These are phyloP conservation scores for Collybia mongolica DNA, from an alignment of 768 basidiomycete genomes.

Conservation along the genomic window DNA sequence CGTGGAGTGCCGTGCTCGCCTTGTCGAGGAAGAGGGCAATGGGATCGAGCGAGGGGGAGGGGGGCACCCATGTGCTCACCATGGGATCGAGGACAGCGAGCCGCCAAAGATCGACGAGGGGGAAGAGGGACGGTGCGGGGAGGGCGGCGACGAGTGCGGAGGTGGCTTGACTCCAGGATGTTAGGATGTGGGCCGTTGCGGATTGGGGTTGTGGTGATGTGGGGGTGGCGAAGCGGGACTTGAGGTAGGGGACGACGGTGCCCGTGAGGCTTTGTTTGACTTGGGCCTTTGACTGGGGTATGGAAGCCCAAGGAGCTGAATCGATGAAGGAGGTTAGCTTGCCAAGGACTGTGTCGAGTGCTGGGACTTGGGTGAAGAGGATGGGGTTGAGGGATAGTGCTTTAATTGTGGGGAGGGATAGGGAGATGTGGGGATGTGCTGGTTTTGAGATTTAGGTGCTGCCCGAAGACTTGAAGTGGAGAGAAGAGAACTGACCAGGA, in stretches of 20 bases:
- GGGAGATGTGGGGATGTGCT: constrained; percentile 76
- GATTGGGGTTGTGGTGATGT: constrained; percentile 20
- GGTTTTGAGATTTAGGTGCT: background rate
- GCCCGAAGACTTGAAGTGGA: background rate
- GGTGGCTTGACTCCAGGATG: constrained; percentile 49
- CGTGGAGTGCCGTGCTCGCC: constrained; percentile 9
- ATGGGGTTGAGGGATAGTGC: constrained; percentile 72
- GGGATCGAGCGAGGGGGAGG: constrained; percentile 35
- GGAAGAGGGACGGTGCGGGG: constrained; percentile 63
- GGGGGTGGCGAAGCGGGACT: constrained; percentile 46
- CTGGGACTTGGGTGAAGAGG: constrained; percentile 70
- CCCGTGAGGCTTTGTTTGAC: constrained; percentile 50
- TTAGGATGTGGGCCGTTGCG: constrained; percentile 37
- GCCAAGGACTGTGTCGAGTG: constrained; percentile 56
- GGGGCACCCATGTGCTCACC: constrained; percentile 50
- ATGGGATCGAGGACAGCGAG: constrained; percentile 67
- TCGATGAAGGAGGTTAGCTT: constrained; percentile 71
- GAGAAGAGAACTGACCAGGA: constrained; percentile 66
- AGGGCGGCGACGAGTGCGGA: constrained; percentile 42
- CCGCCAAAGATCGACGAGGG: constrained; percentile 81
- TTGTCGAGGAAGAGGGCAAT: constrained; percentile 46
- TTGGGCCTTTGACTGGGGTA: constrained; percentile 27
- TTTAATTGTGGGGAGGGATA: constrained; percentile 59
- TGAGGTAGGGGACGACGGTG: constrained; percentile 63
- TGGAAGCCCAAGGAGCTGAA: constrained; percentile 33